phyloP scores from a whole-genome alignment of 768 basidiomycete genomes.

The Paxillus involutus region DNA sequence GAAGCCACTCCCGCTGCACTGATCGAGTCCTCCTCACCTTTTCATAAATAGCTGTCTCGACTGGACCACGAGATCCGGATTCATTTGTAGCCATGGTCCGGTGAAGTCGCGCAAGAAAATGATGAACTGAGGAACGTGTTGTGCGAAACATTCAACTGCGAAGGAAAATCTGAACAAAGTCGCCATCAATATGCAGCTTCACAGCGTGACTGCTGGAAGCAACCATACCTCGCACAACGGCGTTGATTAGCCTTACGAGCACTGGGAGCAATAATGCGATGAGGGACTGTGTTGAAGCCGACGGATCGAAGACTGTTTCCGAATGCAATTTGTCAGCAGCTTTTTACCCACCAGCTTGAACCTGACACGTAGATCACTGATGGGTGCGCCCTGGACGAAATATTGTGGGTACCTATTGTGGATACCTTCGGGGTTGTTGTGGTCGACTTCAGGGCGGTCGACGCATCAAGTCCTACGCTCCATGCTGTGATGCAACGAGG shows the following conservation, averaged over 20 bases:
- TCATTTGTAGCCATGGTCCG: conserved; percentile 27
- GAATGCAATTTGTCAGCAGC: not conserved
- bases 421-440: not conserved
- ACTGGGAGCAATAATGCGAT: not conserved
- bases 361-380: no score
- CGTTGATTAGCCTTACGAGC: conserved; percentile 4
- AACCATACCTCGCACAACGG: conserved; percentile 2
- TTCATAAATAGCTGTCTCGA: conserved; percentile 59
- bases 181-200: conserved; percentile 23
- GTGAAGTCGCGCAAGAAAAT: conserved; percentile 18
- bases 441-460: not conserved
- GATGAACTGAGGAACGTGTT: conserved; percentile 18
- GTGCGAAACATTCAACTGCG: conserved; percentile 25
- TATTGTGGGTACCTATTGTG: no score
- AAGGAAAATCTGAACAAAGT: conserved; percentile 6
- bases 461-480: not conserved
- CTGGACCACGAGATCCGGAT: conserved; percentile 40
- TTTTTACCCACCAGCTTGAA: not conserved
- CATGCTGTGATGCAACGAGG: conserved; percentile 13
- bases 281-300: no score
- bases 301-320: not conserved
- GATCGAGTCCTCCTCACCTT: conserved; percentile 44
- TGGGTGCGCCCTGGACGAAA: no score
- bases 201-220: conserved; percentile 2
- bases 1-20: conserved; percentile 18